Percentiles rank a stretch among this genome's conserved stretches.
These are phyloP conservation scores for Baorangia bicolor DNA, from an alignment of 768 basidiomycete genomes.

Conservation along the genomic window DNA sequence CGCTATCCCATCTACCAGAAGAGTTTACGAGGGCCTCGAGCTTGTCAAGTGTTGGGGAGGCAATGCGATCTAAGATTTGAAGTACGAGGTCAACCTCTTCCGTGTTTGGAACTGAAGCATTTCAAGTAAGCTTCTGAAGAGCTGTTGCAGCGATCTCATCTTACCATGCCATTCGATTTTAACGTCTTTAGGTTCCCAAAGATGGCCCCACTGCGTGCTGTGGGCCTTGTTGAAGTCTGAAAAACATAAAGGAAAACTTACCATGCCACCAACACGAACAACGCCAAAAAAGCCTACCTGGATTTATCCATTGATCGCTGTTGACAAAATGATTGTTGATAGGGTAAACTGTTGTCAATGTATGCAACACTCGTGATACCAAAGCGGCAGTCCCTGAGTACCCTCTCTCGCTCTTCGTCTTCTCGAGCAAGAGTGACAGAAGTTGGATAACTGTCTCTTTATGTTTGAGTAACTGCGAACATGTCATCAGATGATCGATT, in stretches of 20 bases:
- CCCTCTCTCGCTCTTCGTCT: constrained; percentile 85
- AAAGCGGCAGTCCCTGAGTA: constrained; percentile 79
- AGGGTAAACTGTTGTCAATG: constrained; percentile 74
- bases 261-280: constrained; percentile 4
- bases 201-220: constrained; percentile 73
- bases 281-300: constrained; percentile 47
- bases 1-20: constrained; percentile 59
- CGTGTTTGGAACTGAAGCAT: constrained; percentile 38
- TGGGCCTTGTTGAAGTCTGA: constrained; percentile 64
- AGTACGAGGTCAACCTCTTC: constrained; percentile 80
- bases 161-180: constrained; percentile 86
- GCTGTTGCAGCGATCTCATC: neutral
- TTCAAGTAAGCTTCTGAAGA: constrained; percentile 12
- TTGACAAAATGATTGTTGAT: constrained; percentile 81
- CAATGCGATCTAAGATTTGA: constrained; percentile 71
- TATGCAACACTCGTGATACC: constrained; percentile 71
- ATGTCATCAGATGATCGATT: neutral
- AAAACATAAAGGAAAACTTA: neutral
- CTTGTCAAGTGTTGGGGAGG: constrained; percentile 60
- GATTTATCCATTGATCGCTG: constrained; percentile 71
- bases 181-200: constrained; percentile 77
- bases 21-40: constrained; percentile 60
- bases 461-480: constrained; percentile 64
- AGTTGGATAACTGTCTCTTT: constrained; percentile 63
- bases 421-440: constrained; percentile 65